Evolutionary conservation across 768 basidiomycete species (phyloP), one percentile per base, ranked within the genome.

Genomic region (Pulveroboletus sp.): DNA sequence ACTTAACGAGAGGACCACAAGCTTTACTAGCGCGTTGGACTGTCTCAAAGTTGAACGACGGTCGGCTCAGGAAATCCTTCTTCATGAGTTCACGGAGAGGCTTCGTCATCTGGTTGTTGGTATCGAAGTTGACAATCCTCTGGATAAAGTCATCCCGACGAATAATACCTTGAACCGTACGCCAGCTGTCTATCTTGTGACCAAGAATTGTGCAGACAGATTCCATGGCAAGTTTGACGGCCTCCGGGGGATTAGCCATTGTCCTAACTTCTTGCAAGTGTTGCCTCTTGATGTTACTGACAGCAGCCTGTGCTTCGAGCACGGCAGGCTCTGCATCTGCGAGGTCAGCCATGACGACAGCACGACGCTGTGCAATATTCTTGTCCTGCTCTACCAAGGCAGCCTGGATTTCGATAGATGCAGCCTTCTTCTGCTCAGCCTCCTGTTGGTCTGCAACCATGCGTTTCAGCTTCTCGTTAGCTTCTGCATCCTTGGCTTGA

Each of bases 401-500:
- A 2, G 91, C 89, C 64, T 97, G 93, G 40, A 98, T 94, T 68
- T 94, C 83, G 57, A 97, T 92, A 8, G 96, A 99, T 0, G 92
- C 93, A 2, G 89, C 78, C 65, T 97, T 97, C 80, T 98, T 96
- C 66, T 94, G 91, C 63, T 99, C 96, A 3, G 96, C 96, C 64
- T 98, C 95, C 64, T 97, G 95, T 69, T 99, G 95, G 69, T 98
- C 95, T 7, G 90, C 79, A 12, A 99, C 93, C 95, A 99, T 98
- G 50, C 92, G 90, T 68, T 90, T 86, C 36, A 99, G 78, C 71
- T 99, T 99, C 63, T 92, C 91, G 67, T 99, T 97, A 10, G 96
- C 96, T 69, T 98, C 91, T 1, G 83, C 83, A 60, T 96, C 80
- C 75, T 99, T 99, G 24, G 89, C 86, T 64, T 93, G 83, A 28